phyloP scores from a whole-genome alignment of 106 monocot genomes.

The Apostasia shenzhenica region DNA sequence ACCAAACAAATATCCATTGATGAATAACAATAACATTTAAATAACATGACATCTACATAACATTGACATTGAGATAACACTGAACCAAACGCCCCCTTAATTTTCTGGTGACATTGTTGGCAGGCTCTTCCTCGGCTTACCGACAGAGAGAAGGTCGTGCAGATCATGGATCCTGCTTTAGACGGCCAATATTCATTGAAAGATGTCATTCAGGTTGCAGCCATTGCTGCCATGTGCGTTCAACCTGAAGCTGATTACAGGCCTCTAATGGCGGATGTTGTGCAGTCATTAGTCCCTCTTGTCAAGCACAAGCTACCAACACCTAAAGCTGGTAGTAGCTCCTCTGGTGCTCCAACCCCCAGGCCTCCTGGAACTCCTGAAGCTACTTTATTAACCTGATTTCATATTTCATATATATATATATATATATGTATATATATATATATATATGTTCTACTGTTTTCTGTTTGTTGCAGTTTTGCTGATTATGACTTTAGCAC shows the following conservation, averaged over 20 bases:
- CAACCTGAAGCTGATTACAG: conserved; percentile 96
- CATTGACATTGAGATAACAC: too few species aligned
- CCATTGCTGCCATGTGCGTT: conserved; percentile 97
- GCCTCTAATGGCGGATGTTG: conserved; percentile 97
- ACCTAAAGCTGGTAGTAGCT: conserved; percentile 40
- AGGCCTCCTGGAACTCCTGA: conserved; percentile 15
- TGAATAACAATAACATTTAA: too few species aligned
- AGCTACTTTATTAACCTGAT: neutral
- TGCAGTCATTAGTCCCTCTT: conserved; percentile 88
- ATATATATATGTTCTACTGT: too few species aligned
- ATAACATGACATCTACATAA: too few species aligned
- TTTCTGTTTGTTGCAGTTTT: too few species aligned
- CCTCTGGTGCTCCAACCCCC: conserved; percentile 24
- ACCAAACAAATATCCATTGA: too few species aligned
- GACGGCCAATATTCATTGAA: conserved; percentile 83
- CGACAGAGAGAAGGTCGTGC: conserved; percentile 82
- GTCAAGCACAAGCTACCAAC: conserved; percentile 53
- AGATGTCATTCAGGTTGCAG: conserved; percentile 96
- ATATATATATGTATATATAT: too few species aligned
- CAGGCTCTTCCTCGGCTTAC: conserved; percentile 81
- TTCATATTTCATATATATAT: too few species aligned
- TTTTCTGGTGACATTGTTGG: neutral
- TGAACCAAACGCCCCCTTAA: too few species aligned
- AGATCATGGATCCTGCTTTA: conserved; percentile 85
- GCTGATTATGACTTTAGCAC: too few species aligned